Base-by-base conservation (phyloP, 805 yeast genomes). In the Kuraishia piskuri region DNA sequence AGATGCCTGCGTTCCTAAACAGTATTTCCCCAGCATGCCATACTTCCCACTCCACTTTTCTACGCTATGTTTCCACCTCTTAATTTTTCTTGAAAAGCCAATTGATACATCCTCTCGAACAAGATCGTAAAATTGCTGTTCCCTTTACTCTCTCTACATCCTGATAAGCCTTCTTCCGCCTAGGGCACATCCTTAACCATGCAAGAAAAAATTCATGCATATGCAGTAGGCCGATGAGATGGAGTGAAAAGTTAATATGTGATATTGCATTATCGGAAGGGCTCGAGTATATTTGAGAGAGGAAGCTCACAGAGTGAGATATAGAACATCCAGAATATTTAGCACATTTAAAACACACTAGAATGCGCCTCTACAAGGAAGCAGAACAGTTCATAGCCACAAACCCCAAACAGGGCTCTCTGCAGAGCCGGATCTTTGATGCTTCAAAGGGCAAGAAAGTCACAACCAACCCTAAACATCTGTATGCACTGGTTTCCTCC, bases 401-500 rank as follows among this genome's bases (percentile, higher is more conserved):
- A 1, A 66, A 70, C 44, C 70, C 72, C 7, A 75, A 69, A 50
- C 73, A 76, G 22, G 87, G 87, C 0, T 80, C 87, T 0, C 61
- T 83, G 49, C 82, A 78, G 57, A 69, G 73, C 3, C 63, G 84
- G 23, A 75, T 84, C 3, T 76, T 82, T 61, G 78, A 74, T 47
- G 73, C 77, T 1, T 66, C 82, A 7, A 77, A 71, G 55, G 68
- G 66, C 48, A 74, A 72, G 53, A 74, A 72, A 59, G 65, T 84
- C 53, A 73, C 78, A 61, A 72, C 83, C 0, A 81, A 90, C 55
- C 96, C 97, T 1, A 88, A 87, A 61, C 97, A 92, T 63, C 70
- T 91, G 1, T 90, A 76, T 72, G 99, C 97, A 0, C 70, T 92
- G 24, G 90, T 90, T 22, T 75, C 83, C 31, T 87, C 96, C 3